phyloP scores from a whole-genome alignment of 2,329 filamentous ascomycete genomes.

The Tolypocladium endophyticum region DNA sequence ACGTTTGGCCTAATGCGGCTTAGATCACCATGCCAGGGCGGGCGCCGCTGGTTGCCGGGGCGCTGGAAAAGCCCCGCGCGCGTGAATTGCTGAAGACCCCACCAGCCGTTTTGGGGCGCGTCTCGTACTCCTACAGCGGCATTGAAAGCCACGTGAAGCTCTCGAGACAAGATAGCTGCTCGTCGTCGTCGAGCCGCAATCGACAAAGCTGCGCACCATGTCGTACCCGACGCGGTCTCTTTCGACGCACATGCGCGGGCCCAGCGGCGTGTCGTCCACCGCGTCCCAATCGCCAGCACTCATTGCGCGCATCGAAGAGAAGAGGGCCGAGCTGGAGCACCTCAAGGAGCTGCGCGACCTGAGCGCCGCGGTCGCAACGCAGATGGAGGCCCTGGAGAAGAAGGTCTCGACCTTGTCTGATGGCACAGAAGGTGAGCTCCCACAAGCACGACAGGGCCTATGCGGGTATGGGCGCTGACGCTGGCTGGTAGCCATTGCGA shows the following conservation, averaged over 20 bases:
- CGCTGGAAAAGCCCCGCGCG: slow-evolving; percentile 5
- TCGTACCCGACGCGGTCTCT: slow-evolving; percentile 47
- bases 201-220: slow-evolving; percentile 26
- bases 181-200: not conserved
- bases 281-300: slow-evolving; percentile 59
- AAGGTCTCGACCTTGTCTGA: slow-evolving; percentile 69
- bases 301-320: slow-evolving; percentile 70
- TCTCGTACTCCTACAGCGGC: not conserved
- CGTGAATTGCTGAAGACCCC: slow-evolving; percentile 16
- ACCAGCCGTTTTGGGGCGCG: slow-evolving; percentile 7
- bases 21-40: slow-evolving; percentile 8
- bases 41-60: slow-evolving; percentile 18
- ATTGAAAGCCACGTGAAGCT: not conserved
- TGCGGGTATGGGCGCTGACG: slow-evolving; percentile 9
- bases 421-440: slow-evolving; percentile 62
- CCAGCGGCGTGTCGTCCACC: slow-evolving; percentile 37
- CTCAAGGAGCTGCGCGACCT: slow-evolving; percentile 69
- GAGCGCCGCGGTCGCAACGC: slow-evolving; percentile 65
- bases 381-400: slow-evolving; percentile 74
- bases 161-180: not conserved
- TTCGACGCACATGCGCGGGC: slow-evolving; percentile 57
- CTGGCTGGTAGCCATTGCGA: slow-evolving; percentile 55
- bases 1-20: slow-evolving; percentile 16
- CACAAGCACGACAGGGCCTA: no score
- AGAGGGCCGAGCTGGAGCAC: slow-evolving; percentile 73